phyloP scores from a whole-genome alignment of 192 early-diverging fungal species.

The Linnemannia schmuckeri region DNA sequence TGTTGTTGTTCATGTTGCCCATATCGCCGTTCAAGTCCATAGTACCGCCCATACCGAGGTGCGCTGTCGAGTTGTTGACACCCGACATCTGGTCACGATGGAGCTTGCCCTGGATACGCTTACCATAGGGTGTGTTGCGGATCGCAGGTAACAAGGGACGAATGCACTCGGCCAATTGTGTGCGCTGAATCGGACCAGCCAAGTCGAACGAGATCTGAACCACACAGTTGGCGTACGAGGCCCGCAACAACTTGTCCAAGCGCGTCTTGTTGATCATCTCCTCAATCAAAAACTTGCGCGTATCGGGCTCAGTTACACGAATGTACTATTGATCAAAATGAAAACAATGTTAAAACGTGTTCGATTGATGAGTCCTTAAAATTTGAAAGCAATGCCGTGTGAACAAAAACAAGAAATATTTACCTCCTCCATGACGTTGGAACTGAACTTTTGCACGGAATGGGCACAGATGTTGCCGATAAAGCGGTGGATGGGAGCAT shows the following conservation, averaged over 20 bases:
- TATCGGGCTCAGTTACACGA: conserved; percentile 80
- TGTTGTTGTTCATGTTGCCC: conserved; percentile 45
- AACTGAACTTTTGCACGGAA: conserved; percentile 92
- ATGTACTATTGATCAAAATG: conserved; percentile 71
- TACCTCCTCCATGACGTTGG: conserved; percentile 94
- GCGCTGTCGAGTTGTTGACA: conserved; percentile 37
- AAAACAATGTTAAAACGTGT: neutral
- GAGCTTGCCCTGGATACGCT: conserved; percentile 87
- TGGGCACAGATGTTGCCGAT: conserved; percentile 79
- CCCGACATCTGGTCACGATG: conserved; percentile 67
- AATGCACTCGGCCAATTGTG: conserved; percentile 84
- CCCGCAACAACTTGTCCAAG: conserved; percentile 84
- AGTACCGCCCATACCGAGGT: conserved; percentile 35
- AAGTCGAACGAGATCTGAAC: conserved; percentile 91
- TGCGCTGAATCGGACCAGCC: conserved; percentile 78
- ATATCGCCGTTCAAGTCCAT: conserved; percentile 34
- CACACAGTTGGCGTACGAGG: conserved; percentile 92
- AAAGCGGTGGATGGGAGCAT: conserved; percentile 79
- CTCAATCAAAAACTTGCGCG: conserved; percentile 76
- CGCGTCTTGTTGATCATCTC: conserved; percentile 80
- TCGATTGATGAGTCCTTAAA: neutral
- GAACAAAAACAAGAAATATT: neutral
- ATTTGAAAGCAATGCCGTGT: neutral
- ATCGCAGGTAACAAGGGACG: conserved; percentile 81
- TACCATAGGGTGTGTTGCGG: conserved; percentile 90